phyloP scores from a whole-genome alignment of 805 yeast genomes.

The Yamadazyma tumulicola region DNA sequence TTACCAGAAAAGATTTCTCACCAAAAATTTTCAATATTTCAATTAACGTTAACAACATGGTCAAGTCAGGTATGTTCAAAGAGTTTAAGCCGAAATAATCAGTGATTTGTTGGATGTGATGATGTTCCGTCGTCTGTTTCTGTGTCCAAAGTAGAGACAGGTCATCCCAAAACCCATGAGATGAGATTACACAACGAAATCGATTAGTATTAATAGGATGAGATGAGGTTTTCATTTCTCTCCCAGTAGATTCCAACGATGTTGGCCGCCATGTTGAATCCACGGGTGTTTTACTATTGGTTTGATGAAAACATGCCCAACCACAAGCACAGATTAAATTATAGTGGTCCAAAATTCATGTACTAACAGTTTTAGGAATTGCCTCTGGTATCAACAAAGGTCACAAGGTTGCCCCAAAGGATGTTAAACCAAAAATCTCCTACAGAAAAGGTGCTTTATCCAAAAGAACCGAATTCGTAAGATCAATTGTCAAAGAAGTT shows the following conservation, averaged over 20 bases:
- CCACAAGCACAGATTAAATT: not conserved
- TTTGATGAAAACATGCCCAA: no score
- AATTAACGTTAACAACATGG: slow-evolving; percentile 37
- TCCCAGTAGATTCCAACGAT: no score
- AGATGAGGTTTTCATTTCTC: no score
- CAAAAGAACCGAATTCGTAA: slow-evolving; percentile 94
- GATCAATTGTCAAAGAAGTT: slow-evolving; percentile 94
- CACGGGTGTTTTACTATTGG: no score
- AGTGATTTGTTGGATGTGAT: not conserved
- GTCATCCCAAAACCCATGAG: no score
- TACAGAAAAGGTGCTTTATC: slow-evolving; percentile 96
- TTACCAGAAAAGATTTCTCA: slow-evolving; percentile 8
- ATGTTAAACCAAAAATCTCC: slow-evolving; percentile 66
- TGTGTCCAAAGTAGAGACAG: no score
- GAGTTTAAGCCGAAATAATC: not conserved
- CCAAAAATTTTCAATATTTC: slow-evolving; percentile 7
- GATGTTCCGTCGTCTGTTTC: no score
- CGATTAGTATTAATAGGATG: no score
- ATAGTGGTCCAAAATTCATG: not conserved
- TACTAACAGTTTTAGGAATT: slow-evolving; percentile 61
- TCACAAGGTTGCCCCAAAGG: slow-evolving; percentile 90
- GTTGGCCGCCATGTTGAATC: no score
- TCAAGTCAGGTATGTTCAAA: slow-evolving; percentile 59
- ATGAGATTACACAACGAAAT: no score
- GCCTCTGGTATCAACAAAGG: slow-evolving; percentile 99